Evolutionary conservation across 495 filamentous ascomycete species (phyloP).

Genomic region (Friedmanniomyces simplex): DNA sequence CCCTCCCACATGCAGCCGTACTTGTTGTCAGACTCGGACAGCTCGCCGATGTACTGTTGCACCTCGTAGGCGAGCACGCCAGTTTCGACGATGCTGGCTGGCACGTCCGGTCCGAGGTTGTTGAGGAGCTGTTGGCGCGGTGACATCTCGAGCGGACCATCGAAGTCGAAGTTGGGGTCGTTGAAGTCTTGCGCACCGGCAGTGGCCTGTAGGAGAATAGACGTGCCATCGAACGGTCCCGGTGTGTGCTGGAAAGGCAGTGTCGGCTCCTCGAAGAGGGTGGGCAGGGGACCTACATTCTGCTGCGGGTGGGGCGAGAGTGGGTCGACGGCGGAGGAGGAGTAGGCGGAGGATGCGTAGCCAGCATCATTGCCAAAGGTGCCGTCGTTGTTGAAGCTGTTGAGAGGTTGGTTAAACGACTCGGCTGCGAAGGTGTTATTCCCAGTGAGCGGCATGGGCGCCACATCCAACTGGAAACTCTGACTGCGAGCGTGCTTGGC

Average conservation of each 20-base stretch:
- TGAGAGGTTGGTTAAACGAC: neutral
- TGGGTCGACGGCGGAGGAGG: constrained; percentile 11
- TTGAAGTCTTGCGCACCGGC: constrained; percentile 32
- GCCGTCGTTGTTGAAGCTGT: neutral
- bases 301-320: constrained; percentile 10
- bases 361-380: constrained; percentile 4
- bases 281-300: constrained; percentile 14
- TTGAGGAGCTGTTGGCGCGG: constrained; percentile 17
- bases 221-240: neutral
- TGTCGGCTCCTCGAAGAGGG: constrained; percentile 18
- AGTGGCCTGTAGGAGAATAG: constrained; percentile 32
- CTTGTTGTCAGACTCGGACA: constrained; percentile 61
- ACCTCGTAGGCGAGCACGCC: constrained; percentile 84
- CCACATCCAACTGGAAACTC: constrained; percentile 34
- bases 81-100: constrained; percentile 45
- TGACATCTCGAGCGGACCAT: constrained; percentile 33
- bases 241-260: neutral
- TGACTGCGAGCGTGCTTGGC: constrained; percentile 20
- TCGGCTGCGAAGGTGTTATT: neutral
- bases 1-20: constrained; percentile 76
- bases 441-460: constrained; percentile 35
- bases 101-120: constrained; percentile 23
- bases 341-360: constrained; percentile 18
- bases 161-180: constrained; percentile 33
- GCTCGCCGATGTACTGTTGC: constrained; percentile 69